Percentiles rank a stretch among this genome's conserved stretches.
These are phyloP conservation scores for Hypoxylon sp. DNA, from an alignment of 2,329 filamentous ascomycete genomes.

Conservation along the genomic window DNA sequence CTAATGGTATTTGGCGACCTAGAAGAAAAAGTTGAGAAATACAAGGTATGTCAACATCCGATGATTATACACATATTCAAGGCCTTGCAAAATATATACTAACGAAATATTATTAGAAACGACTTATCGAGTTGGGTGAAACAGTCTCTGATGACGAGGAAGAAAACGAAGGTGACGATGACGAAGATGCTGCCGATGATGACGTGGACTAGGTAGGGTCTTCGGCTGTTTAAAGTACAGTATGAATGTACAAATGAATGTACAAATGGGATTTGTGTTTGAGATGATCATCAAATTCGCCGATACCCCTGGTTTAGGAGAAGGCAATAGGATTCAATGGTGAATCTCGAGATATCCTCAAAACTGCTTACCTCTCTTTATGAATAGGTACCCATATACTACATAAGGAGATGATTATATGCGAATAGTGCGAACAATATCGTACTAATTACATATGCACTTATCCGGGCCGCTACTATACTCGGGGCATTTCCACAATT, in stretches of 20 bases:
- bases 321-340: slow-evolving; percentile 1
- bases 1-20: slow-evolving; percentile 85
- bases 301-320: slow-evolving; percentile 27
- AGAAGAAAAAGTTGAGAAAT: slow-evolving; percentile 81
- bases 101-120: slow-evolving; percentile 60
- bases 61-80: slow-evolving; percentile 4
- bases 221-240: slow-evolving; percentile 5
- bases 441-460: slow-evolving; percentile 22
- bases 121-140: slow-evolving; percentile 76
- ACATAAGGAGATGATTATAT: slow-evolving; percentile 23
- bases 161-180: slow-evolving; percentile 69
- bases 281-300: not conserved
- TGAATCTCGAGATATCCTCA: not conserved
- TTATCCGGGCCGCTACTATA: slow-evolving; percentile 40
- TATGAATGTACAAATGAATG: slow-evolving; percentile 7
- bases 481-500: slow-evolving; percentile 42
- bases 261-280: slow-evolving; percentile 28
- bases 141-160: slow-evolving; percentile 82
- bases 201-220: slow-evolving; percentile 54
- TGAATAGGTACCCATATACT: not conserved
- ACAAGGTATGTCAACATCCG: slow-evolving; percentile 72
- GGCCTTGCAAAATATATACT: slow-evolving; percentile 14
- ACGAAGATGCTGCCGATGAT: slow-evolving; percentile 52
- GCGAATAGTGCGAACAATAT: slow-evolving; percentile 24
- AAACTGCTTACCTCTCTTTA: slow-evolving; percentile 3